Percentiles rank a stretch among this genome's conserved stretches.
Evolutionary conservation across 2,329 filamentous ascomycete genomes (phyloP).

Genomic region (Phoma sp.): DNA sequence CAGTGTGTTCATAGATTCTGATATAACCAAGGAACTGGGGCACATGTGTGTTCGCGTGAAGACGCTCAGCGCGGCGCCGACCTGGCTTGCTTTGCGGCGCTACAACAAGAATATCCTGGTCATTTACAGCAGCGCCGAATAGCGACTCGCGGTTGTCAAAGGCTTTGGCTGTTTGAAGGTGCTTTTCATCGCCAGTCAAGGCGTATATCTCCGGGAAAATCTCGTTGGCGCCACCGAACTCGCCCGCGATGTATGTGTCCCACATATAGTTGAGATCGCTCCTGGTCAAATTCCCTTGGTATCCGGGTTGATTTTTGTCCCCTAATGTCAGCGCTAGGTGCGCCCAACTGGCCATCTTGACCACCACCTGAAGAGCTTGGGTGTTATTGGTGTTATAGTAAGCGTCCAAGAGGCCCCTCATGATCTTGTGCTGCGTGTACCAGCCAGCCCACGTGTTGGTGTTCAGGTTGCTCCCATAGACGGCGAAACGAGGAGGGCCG

Average conservation of each 20-base stretch:
- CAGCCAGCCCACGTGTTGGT: constrained; percentile 6
- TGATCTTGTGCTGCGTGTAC: constrained; percentile 11
- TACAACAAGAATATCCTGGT: constrained; percentile 5
- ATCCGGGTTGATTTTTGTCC: constrained; percentile 5
- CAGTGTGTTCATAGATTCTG: constrained; percentile 1
- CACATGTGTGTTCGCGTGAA: constrained; percentile 6
- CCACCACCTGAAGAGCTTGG: constrained; percentile 3
- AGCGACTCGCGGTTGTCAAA: constrained; percentile 8
- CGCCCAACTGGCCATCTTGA: constrained; percentile 5
- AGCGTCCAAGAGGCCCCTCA: constrained; percentile 1
- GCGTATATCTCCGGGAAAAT: constrained; percentile 4
- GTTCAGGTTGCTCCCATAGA: not conserved
- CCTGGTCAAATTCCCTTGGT: constrained; percentile 4
- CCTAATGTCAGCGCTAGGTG: constrained; percentile 3
- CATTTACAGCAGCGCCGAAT: not conserved
- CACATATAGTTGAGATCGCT: constrained; percentile 14
- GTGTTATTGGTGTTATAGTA: constrained; percentile 8
- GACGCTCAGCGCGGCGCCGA: constrained; percentile 3
- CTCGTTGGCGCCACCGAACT: constrained; percentile 7
- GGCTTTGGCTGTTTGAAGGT: constrained; percentile 1
- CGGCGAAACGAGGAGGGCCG: constrained; percentile 8
- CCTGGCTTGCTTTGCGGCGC: constrained; percentile 1
- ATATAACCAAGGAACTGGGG: constrained; percentile 4
- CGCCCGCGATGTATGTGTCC: constrained; percentile 9
- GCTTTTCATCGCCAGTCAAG: constrained; percentile 2